Base-by-base conservation (phyloP, 163 green algal genomes). In the Smithsoniella earleae region DNA sequence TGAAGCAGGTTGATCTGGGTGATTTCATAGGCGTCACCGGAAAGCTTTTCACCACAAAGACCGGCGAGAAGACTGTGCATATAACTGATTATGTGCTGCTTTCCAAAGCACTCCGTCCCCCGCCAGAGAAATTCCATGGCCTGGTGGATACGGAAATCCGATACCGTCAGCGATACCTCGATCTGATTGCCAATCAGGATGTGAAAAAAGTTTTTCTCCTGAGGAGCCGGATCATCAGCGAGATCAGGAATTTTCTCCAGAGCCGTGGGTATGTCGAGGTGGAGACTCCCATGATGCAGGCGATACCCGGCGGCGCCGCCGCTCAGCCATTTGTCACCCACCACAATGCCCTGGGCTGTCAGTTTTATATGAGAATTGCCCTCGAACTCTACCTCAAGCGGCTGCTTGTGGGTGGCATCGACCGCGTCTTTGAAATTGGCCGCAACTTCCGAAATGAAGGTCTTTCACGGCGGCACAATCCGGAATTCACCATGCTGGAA, bases 211-310 rank as follows among this genome's bases (percentile, higher is more conserved):
- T 95, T 75, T 99, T 99, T 81, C 49, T 83, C n/a, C 88, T 78
- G 2, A 85, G 94, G 36, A 75, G 84, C 1, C 79, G 78, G 37
- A 83, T 99, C 80, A 93, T 98, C 72, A 81, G 84, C 28, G 92
- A 88, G 74, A 84, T 98, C 49, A 86, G 94, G 46, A 75, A 73
- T 40, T 99, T 89, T 83, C 85, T 98, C 31, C 91, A 98, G 79
- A 79, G 86, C 2, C 77, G 88, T 25, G 85, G 83, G 66, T 98
- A 98, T 82, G 76, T 98, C 22, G 94, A 99, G 88, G 91, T 99
- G 44, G 94, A 99, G 84, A 99, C 94, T 16, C 94, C 94, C 31
- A 98, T 97, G 91, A 98, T 99, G 94, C 97, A 98, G 86, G 96
- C 96, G 90, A 97, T 99, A 74, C 86, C 94, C 6, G 77, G 91